These are phyloP conservation scores for Knoxdaviesia capensis DNA, from an alignment of 2,329 filamentous ascomycete genomes.

Conservation along the genomic window DNA sequence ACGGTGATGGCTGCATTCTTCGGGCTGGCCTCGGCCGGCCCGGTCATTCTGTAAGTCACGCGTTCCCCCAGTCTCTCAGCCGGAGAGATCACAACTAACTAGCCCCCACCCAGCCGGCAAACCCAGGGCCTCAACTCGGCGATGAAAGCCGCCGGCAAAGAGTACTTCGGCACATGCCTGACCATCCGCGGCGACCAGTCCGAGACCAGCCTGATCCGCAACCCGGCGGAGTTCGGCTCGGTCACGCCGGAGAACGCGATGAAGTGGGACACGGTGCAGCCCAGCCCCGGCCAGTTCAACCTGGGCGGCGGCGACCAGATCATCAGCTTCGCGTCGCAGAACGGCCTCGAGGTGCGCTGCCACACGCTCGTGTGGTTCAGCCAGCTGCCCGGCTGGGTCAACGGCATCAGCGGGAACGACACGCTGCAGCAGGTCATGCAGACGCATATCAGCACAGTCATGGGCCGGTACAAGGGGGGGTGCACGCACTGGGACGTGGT, in stretches of 20 bases:
- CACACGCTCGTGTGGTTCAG: slow-evolving; percentile 35
- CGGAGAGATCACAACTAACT: too few relatives aligned
- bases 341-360: slow-evolving; percentile 35
- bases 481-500: slow-evolving; percentile 33
- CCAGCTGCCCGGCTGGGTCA: slow-evolving; percentile 13
- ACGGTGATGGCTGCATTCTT: too few relatives aligned
- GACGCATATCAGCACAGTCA: slow-evolving; percentile 27
- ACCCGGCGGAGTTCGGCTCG: slow-evolving; percentile 32
- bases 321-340: slow-evolving; percentile 18
- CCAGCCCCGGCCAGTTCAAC: slow-evolving; percentile 29
- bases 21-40: too few relatives aligned
- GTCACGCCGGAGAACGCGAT: slow-evolving; percentile 29
- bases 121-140: slow-evolving; percentile 8
- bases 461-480: slow-evolving; percentile 21
- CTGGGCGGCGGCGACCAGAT: slow-evolving; percentile 29
- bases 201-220: slow-evolving; percentile 28
- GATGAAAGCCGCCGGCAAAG: slow-evolving; percentile 10
- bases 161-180: slow-evolving; percentile 37
- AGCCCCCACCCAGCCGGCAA: not conserved
- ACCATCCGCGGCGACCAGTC: slow-evolving; percentile 29
- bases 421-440: slow-evolving; percentile 30
- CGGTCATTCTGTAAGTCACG: too few relatives aligned
- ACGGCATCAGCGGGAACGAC: slow-evolving; percentile 21
- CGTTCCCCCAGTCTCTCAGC: too few relatives aligned
- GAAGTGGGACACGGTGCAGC: slow-evolving; percentile 37